These are phyloP conservation scores for Guyanaporus albipodus DNA, from an alignment of 768 basidiomycete genomes.

Conservation along the genomic window DNA sequence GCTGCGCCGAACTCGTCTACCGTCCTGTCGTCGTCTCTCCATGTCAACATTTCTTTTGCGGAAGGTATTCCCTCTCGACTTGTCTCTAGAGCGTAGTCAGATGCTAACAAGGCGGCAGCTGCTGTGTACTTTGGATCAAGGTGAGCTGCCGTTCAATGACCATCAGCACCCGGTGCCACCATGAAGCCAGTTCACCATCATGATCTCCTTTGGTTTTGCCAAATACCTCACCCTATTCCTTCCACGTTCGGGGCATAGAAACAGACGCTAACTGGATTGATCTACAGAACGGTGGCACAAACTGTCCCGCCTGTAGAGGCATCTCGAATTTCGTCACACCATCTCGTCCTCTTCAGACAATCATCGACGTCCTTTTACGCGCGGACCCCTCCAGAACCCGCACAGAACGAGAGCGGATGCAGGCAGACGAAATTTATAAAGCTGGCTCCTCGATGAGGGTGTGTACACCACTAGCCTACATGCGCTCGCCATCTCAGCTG, in stretches of 20 bases:
- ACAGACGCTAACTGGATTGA: slow-evolving; percentile 11
- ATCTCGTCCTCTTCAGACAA: slow-evolving; percentile 67
- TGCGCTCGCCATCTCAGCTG: not conserved
- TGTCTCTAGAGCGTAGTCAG: not conserved
- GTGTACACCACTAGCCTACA: slow-evolving; percentile 20
- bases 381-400: slow-evolving; percentile 65
- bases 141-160: slow-evolving; percentile 48
- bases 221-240: not conserved
- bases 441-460: slow-evolving; percentile 61
- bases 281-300: slow-evolving; percentile 75
- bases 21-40: slow-evolving; percentile 77
- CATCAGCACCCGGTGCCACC: slow-evolving; percentile 1
- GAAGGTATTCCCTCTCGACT: slow-evolving; percentile 51
- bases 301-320: slow-evolving; percentile 78
- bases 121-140: slow-evolving; percentile 78
- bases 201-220: not conserved
- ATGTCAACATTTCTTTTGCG: slow-evolving; percentile 90
- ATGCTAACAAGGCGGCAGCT: slow-evolving; percentile 56
- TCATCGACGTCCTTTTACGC: slow-evolving; percentile 71
- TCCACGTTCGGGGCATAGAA: not conserved
- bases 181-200: not conserved
- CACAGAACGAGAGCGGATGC: slow-evolving; percentile 64
- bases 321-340: slow-evolving; percentile 64
- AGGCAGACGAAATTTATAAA: slow-evolving; percentile 80
- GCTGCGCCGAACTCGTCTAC: slow-evolving; percentile 80